These are phyloP conservation scores for Ensete ventricosum DNA, from an alignment of 176 grass and related monocot species.

Conservation along the genomic window DNA sequence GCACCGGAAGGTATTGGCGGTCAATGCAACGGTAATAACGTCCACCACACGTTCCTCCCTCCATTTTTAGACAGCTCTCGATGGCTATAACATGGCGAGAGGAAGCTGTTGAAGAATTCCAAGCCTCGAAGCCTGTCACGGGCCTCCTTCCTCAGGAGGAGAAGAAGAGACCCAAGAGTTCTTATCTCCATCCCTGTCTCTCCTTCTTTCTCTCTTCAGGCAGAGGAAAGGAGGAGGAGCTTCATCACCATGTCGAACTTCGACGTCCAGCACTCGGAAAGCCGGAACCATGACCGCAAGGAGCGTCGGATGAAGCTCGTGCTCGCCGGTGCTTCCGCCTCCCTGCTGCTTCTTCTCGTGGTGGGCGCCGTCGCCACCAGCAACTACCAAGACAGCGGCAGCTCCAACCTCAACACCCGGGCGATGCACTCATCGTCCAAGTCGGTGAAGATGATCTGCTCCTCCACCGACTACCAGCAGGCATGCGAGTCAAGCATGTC, in stretches of 20 bases:
- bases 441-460: conserved; percentile 65
- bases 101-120: too few relatives aligned
- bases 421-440: conserved; percentile 41
- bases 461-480: conserved; percentile 54
- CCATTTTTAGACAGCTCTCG: too few relatives aligned
- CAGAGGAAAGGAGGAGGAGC: not conserved
- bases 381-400: conserved; percentile 7
- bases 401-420: not conserved
- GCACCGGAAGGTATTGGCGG: too few relatives aligned
- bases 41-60: too few relatives aligned
- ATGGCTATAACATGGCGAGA: too few relatives aligned
- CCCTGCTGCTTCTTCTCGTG: conserved; percentile 46
- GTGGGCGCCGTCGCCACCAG: conserved; percentile 44
- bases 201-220: not conserved
- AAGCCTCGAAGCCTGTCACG: too few relatives aligned
- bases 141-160: too few relatives aligned
- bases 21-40: too few relatives aligned
- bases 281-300: conserved; percentile 7
- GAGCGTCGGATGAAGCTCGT: conserved; percentile 27
- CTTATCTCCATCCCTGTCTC: not conserved
- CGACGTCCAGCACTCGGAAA: not conserved
- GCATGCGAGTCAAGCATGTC: conserved; percentile 52
- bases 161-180: not conserved
- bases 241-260: not conserved
- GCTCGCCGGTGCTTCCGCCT: conserved; percentile 26